Conservation (phyloP, 352 stramenopile genomes). For the Discostella stelligera region DNA sequence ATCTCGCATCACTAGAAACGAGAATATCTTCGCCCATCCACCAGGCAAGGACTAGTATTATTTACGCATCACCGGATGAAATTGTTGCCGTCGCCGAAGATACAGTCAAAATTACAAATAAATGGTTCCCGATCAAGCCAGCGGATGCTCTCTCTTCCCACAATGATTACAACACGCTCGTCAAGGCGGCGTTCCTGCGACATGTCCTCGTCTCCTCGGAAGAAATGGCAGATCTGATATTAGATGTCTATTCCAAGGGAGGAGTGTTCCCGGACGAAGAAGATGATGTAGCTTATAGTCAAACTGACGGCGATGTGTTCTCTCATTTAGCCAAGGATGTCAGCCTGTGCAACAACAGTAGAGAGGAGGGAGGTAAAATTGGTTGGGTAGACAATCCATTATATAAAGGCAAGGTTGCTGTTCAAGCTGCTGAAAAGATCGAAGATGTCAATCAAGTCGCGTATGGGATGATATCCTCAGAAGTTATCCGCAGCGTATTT, state of each 20-base stretch:
- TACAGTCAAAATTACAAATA: conserved; percentile 21
- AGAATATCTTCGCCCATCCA: background rate
- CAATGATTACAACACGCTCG: conserved; percentile 51
- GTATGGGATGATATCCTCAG: conserved; percentile 42
- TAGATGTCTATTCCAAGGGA: conserved; percentile 51
- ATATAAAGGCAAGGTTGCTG: conserved; percentile 9
- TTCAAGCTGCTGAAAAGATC: background rate
- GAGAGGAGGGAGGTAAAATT: conserved; percentile 60
- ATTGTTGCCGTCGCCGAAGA: background rate
- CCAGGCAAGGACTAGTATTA: conserved; percentile 9
- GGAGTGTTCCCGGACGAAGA: conserved; percentile 13
- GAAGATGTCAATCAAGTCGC: conserved; percentile 15
- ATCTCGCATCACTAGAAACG: conserved; percentile 1
- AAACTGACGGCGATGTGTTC: conserved; percentile 52
- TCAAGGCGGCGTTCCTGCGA: conserved; percentile 54
- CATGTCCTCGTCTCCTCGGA: conserved; percentile 63
- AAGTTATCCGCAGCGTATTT: conserved; percentile 59
- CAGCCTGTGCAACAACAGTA: conserved; percentile 47
- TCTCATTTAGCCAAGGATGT: conserved; percentile 48
- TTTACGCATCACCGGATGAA: background rate
- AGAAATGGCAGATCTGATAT: conserved; percentile 57
- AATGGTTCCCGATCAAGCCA: conserved; percentile 40
- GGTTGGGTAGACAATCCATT: conserved; percentile 63
- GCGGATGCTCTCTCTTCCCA: conserved; percentile 34
- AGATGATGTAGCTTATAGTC: background rate